A percentile compares a stretch with the other conserved stretches of the same genome.
Evolutionary conservation across 2,329 filamentous ascomycete genomes (phyloP).

Genomic region (Cladophialophora immunda): DNA sequence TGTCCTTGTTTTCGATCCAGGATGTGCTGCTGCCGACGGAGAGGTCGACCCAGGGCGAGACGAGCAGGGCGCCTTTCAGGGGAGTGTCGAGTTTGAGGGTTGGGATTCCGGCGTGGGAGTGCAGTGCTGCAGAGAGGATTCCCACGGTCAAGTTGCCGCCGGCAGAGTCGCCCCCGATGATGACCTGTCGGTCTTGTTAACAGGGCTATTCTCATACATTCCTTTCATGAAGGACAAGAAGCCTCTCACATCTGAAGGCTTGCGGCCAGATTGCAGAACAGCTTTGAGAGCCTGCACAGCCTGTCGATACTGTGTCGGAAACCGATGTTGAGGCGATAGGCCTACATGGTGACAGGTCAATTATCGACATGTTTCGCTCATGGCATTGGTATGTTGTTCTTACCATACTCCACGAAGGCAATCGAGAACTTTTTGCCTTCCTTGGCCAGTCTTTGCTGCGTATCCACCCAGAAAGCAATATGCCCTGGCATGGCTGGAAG

Average conservation of each 20-base stretch:
- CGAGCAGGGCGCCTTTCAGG: conserved; percentile 21
- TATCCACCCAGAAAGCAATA: conserved; percentile 11
- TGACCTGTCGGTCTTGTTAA: conserved; percentile 18
- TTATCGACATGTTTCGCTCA: not conserved
- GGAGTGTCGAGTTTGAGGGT: conserved; percentile 1
- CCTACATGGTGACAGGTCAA: not conserved
- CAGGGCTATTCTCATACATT: not conserved
- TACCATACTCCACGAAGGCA: conserved; percentile 24
- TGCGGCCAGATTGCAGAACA: conserved; percentile 14
- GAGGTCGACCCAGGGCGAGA: conserved; percentile 25
- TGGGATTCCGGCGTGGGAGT: not conserved
- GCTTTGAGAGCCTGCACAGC: conserved; percentile 15
- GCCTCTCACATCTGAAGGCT: conserved; percentile 20
- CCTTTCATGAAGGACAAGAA: not conserved
- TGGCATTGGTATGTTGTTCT: not conserved
- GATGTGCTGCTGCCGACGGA: conserved; percentile 1
- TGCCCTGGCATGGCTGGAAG: conserved; percentile 22
- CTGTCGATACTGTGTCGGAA: conserved; percentile 21
- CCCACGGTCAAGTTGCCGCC: conserved; percentile 31
- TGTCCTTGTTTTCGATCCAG: conserved; percentile 14
- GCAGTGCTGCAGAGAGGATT: conserved; percentile 18
- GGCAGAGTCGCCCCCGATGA: conserved; percentile 33
- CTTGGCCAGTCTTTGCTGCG: not conserved
- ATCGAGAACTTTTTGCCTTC: conserved; percentile 9
- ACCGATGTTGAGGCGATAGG: not conserved